phyloP scores from a whole-genome alignment of 78 protist species.

The Bodo saltans region DNA sequence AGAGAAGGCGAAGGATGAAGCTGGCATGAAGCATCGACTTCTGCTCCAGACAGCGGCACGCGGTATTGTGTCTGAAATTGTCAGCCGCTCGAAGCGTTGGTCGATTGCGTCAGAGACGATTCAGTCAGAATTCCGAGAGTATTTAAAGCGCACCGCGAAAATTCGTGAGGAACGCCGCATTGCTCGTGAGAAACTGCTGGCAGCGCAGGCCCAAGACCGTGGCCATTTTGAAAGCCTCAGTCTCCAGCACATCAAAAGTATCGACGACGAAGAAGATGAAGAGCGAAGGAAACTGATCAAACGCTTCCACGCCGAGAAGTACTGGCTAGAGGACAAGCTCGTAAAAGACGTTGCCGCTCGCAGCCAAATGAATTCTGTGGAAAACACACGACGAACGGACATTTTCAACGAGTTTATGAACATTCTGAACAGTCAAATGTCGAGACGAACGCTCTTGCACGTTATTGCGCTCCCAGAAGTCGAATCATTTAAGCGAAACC shows the following conservation, averaged over 20 bases:
- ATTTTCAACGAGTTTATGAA: background rate
- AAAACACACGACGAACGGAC: background rate
- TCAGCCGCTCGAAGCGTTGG: background rate
- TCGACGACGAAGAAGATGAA: background rate
- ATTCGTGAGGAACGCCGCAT: background rate
- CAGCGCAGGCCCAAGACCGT: background rate
- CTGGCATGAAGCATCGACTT: background rate
- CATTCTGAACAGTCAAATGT: background rate
- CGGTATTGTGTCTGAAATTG: background rate
- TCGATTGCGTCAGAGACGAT: background rate
- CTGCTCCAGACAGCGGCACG: background rate
- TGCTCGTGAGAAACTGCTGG: background rate
- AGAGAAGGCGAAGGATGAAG: slow-evolving; percentile 1
- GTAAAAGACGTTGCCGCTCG: background rate
- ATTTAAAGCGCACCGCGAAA: background rate
- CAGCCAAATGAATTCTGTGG: background rate
- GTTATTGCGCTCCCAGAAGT: background rate
- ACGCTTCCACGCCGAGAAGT: background rate
- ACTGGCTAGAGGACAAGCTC: background rate
- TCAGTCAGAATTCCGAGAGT: slow-evolving; percentile 4
- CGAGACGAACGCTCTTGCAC: background rate
- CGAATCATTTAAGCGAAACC: background rate
- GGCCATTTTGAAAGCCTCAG: background rate
- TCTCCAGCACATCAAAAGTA: background rate
- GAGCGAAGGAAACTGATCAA: background rate